Base-by-base conservation (phyloP, 441 rosid species). In the Arabidopsis lyrata region DNA sequence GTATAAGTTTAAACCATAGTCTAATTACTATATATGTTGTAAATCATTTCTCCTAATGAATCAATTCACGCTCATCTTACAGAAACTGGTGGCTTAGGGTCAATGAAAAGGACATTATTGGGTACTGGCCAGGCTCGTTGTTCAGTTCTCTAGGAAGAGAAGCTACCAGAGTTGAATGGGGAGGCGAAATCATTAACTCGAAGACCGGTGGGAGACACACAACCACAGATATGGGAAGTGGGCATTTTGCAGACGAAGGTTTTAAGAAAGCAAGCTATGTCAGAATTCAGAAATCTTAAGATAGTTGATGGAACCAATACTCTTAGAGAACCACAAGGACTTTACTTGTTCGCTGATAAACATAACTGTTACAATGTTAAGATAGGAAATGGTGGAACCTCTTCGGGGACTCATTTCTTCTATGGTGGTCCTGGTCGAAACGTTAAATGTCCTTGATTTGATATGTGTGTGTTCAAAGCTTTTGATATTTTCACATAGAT, bases 381-480 rank as follows among this genome's bases (percentile, higher is more conserved):
- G 62, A 69, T 80, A 44, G 75, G 63, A n/a, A 83, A 73, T 59
- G 74, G 29, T 22, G 80, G 67, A 66, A 81, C 80, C 12, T 73
- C 81, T 55, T 82, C 81, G 87, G 89, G 90, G 39, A 68, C 41
- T 74, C 74, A 78, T 80, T 84, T 90, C 67, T 90, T 77, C 80
- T 88, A 73, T 44, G 96, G 93, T 39, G 93, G 96, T 39, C 87
- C 90, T 27, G 93, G 96, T 22, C 81, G 83, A 71, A 90, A 77
- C 72, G 67, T 83, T 3, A 80, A 78, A 13, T 90, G 92, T 71
- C 84, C 81, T 3, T 90, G 82, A 86, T 42, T 44, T 61, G 7
- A 52, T 52, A 1, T 42, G 34, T 42, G 34, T 53, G 42, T 42
- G 65, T 64, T 18, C 15, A 65, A 42, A 47, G 66, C 72, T 31